Conservation (phyloP, 371 early-diverging fungal genomes). For the Chytridiales sp. region DNA sequence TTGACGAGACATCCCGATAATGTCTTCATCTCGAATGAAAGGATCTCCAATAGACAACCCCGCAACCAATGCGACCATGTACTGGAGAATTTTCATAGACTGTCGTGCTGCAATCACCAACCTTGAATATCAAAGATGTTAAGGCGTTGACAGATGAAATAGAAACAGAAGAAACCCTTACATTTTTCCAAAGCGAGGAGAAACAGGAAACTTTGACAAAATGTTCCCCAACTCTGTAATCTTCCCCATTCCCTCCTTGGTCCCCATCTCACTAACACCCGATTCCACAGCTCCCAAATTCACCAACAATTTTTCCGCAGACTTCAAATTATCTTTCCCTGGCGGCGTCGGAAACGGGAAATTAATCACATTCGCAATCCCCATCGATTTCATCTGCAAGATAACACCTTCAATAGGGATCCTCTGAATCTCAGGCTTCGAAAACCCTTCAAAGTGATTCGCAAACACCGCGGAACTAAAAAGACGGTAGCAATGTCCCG, state of each 20-base stretch:
- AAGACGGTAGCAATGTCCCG: constrained; percentile 95
- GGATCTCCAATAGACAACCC: constrained; percentile 91
- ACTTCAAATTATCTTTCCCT: constrained; percentile 27
- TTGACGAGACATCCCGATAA: constrained; percentile 14
- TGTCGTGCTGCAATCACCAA: constrained; percentile 75
- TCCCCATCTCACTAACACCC: constrained; percentile 32
- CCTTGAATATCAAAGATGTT: constrained; percentile 32
- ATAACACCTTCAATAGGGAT: constrained; percentile 96
- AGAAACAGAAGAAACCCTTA: constrained; percentile 34
- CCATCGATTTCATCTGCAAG: constrained; percentile 94
- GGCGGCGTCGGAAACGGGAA: constrained; percentile 82
- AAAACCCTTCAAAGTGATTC: constrained; percentile 84
- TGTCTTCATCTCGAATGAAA: constrained; percentile 55
- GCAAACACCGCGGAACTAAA: constrained; percentile 94
- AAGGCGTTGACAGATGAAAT: not conserved
- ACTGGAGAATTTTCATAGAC: constrained; percentile 76
- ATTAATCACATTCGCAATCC: constrained; percentile 87
- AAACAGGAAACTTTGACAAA: constrained; percentile 91
- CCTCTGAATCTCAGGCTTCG: constrained; percentile 90
- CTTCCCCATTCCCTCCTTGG: constrained; percentile 4
- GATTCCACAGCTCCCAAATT: constrained; percentile 50
- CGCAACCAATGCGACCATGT: constrained; percentile 85
- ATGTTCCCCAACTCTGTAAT: constrained; percentile 86
- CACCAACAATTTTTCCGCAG: constrained; percentile 42
- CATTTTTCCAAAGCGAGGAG: constrained; percentile 94